Percentiles rank a stretch among this genome's conserved stretches.
phyloP scores from a whole-genome alignment of 805 yeast genomes.

The Komagataella kurtzmanii region DNA sequence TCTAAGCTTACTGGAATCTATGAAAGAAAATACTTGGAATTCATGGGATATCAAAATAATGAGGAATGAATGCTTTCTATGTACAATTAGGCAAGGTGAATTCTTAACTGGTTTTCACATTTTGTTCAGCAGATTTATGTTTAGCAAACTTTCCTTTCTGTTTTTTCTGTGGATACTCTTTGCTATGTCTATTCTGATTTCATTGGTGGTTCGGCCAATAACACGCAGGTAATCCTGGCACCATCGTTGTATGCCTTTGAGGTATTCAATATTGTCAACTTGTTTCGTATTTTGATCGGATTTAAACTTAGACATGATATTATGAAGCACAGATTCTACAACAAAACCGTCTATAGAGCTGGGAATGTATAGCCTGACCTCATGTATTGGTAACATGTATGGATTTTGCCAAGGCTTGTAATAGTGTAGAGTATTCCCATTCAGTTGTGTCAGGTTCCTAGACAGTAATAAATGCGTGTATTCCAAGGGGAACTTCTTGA shows the following conservation, averaged over 20 bases:
- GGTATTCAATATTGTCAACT: background rate
- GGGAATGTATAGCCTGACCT: background rate
- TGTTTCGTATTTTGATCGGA: background rate
- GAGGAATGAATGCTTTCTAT: background rate
- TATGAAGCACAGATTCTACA: background rate
- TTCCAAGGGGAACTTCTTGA: slow-evolving; percentile 8
- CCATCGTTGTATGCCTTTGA: background rate
- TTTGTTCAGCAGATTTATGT: background rate
- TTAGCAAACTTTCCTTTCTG: background rate
- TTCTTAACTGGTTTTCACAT: background rate
- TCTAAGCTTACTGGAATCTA: background rate
- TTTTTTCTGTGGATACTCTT: background rate
- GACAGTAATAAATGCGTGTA: background rate
- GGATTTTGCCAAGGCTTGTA: background rate
- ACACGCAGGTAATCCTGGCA: background rate
- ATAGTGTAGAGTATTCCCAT: background rate
- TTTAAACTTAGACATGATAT: background rate
- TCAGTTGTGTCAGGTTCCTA: background rate
- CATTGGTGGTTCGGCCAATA: background rate
- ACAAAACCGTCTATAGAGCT: background rate
- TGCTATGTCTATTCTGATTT: background rate
- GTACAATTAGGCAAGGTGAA: background rate
- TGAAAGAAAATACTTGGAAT: background rate
- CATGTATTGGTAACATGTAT: background rate
- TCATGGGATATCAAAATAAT: background rate